phyloP scores from a whole-genome alignment of 179 eudicot genomes.

The Sideroxylon spinosum region DNA sequence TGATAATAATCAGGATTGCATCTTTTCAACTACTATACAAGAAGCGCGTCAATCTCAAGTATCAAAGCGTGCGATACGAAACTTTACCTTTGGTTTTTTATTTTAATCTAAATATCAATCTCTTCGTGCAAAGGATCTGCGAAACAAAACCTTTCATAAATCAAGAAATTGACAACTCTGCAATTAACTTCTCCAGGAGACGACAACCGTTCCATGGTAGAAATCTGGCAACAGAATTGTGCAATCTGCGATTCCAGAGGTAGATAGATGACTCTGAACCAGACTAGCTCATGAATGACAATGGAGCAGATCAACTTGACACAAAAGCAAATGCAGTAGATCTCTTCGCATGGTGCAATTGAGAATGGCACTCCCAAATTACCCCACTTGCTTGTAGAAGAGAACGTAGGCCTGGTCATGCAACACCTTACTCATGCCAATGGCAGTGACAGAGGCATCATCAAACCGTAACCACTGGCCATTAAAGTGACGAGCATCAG shows the following conservation, averaged over 20 bases:
- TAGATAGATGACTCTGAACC: not conserved
- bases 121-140: not conserved
- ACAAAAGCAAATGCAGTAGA: not conserved
- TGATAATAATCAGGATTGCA: too few relatives aligned
- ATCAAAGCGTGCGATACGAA: too few relatives aligned
- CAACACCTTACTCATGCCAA: conserved; percentile 61
- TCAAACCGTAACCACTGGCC: conserved; percentile 83
- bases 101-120: not conserved
- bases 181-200: too few relatives aligned
- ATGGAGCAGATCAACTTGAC: not conserved
- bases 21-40: too few relatives aligned
- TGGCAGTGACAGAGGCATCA: conserved; percentile 64
- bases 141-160: too few relatives aligned
- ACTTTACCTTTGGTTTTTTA: too few relatives aligned
- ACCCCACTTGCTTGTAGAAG: conserved; percentile 47
- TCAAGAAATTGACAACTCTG: not conserved
- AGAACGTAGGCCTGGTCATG: conserved; percentile 89
- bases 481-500: conserved; percentile 66
- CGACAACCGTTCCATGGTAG: not conserved
- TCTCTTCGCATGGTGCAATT: not conserved
- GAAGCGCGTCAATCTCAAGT: too few relatives aligned
- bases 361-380: not conserved
- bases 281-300: not conserved
- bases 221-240: not conserved
- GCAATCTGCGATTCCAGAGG: not conserved